Evolutionary conservation across 805 yeast genomes (phyloP).

Genomic region (Yamadazyma laniorum): DNA sequence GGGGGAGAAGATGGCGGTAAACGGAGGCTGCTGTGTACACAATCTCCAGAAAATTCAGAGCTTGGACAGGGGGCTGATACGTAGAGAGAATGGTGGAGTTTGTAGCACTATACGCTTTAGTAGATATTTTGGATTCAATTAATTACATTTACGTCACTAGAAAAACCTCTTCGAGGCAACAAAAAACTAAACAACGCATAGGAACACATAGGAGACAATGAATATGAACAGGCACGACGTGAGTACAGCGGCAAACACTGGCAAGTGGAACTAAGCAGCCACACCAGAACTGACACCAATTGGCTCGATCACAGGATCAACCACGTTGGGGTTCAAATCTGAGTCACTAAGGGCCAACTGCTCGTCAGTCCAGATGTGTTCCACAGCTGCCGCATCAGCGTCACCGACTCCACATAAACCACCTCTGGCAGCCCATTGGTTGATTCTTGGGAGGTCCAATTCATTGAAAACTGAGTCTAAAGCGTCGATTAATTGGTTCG

Average conservation of each 20-base stretch:
- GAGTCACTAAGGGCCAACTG: conserved; percentile 64
- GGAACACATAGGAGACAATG: not conserved
- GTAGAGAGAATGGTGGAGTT: too few relatives aligned
- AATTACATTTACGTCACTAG: too few relatives aligned
- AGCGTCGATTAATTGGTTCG: conserved; percentile 74
- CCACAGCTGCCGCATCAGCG: conserved; percentile 39
- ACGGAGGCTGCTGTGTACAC: too few relatives aligned
- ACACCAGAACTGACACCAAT: conserved; percentile 74
- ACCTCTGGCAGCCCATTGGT: conserved; percentile 76
- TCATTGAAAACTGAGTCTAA: conserved; percentile 78
- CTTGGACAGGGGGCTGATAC: too few relatives aligned
- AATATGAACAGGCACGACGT: too few relatives aligned
- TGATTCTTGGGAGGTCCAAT: conserved; percentile 68
- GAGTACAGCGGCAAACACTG: too few relatives aligned
- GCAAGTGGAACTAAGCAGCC: conserved; percentile 14
- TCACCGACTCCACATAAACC: conserved; percentile 92
- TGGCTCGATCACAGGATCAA: conserved; percentile 60
- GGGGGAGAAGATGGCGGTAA: too few relatives aligned
- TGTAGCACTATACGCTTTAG: too few relatives aligned
- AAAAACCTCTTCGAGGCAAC: conserved; percentile 1
- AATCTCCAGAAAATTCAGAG: too few relatives aligned
- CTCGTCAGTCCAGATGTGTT: conserved; percentile 85
- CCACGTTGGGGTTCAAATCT: conserved; percentile 66
- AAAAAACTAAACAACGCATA: not conserved
- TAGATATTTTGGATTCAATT: too few relatives aligned